A percentile compares a stretch with the other conserved stretches of the same genome.
Conservation (phyloP, 75 land plant species). For the Larix kaempferi region DNA sequence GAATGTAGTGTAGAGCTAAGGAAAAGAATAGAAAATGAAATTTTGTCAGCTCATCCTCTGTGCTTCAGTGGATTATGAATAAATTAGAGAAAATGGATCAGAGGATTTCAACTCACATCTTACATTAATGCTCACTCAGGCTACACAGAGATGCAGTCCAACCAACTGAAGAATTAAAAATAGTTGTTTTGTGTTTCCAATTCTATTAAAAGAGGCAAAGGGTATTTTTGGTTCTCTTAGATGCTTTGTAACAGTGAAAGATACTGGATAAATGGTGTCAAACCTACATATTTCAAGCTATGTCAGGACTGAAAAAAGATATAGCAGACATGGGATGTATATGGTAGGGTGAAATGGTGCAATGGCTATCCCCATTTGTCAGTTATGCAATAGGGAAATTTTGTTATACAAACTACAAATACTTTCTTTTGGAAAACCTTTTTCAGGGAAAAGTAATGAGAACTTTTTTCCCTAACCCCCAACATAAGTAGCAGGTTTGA, state of each 20-base stretch:
- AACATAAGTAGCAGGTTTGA: background rate
- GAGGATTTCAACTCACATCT: background rate
- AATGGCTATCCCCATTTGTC: too few relatives aligned
- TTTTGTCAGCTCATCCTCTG: background rate
- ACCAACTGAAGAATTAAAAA: too few relatives aligned
- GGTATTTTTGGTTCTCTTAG: background rate
- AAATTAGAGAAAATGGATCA: background rate
- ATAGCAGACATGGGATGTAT: too few relatives aligned
- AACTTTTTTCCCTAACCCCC: background rate
- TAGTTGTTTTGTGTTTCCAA: background rate
- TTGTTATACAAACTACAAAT: too few relatives aligned
- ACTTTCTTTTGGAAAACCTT: too few relatives aligned
- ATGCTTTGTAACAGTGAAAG: background rate
- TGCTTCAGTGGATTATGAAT: background rate
- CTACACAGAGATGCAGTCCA: too few relatives aligned
- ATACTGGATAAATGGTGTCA: background rate
- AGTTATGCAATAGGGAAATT: too few relatives aligned
- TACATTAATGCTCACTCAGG: too few relatives aligned
- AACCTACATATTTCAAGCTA: too few relatives aligned
- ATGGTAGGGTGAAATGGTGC: too few relatives aligned
- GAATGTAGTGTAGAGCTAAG: background rate
- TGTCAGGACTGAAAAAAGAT: too few relatives aligned
- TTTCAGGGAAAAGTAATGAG: too few relatives aligned
- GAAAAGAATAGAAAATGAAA: background rate
- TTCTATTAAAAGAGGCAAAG: background rate